Evolutionary conservation across 768 basidiomycete species (phyloP).

Genomic region (Trametes meyenii): DNA sequence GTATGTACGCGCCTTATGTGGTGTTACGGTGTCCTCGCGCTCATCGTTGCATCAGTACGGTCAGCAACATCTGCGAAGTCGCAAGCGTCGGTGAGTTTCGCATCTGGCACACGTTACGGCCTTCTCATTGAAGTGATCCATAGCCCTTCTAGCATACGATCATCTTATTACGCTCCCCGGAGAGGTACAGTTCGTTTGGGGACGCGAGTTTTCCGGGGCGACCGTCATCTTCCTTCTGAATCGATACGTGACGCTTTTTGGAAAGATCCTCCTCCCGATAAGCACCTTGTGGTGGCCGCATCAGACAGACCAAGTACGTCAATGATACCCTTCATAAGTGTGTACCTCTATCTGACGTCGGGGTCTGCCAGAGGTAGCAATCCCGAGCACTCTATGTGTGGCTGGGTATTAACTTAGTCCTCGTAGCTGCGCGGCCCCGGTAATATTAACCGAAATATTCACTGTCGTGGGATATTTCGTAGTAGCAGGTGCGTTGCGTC

Average conservation of each 20-base stretch:
- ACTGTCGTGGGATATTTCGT: slow-evolving; percentile 9
- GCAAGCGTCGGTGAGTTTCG: background rate
- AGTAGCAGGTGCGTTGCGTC: background rate
- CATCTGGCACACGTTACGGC: no score
- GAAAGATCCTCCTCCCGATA: slow-evolving; percentile 5
- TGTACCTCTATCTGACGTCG: background rate
- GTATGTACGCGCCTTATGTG: background rate
- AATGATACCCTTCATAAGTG: no score
- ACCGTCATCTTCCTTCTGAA: slow-evolving; percentile 20
- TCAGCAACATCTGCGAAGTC: slow-evolving; percentile 3
- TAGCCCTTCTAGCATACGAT: slow-evolving; percentile 20
- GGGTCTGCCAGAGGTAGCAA: background rate
- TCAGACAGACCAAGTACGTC: slow-evolving; percentile 11
- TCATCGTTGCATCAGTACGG: background rate
- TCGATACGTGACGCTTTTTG: slow-evolving; percentile 15
- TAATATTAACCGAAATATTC: slow-evolving; percentile 12
- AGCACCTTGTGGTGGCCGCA: slow-evolving; percentile 16
- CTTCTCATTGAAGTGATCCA: background rate
- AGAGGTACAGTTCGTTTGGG: slow-evolving; percentile 17
- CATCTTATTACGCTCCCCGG: slow-evolving; percentile 13
- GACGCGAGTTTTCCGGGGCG: slow-evolving; percentile 20
- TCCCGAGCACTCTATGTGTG: background rate
- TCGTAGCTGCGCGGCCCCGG: slow-evolving; percentile 6
- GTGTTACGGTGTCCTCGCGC: background rate
- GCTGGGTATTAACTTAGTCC: background rate